Conservation (phyloP, 352 stramenopile genomes). For the Globisporangium cylindrosporum region DNA sequence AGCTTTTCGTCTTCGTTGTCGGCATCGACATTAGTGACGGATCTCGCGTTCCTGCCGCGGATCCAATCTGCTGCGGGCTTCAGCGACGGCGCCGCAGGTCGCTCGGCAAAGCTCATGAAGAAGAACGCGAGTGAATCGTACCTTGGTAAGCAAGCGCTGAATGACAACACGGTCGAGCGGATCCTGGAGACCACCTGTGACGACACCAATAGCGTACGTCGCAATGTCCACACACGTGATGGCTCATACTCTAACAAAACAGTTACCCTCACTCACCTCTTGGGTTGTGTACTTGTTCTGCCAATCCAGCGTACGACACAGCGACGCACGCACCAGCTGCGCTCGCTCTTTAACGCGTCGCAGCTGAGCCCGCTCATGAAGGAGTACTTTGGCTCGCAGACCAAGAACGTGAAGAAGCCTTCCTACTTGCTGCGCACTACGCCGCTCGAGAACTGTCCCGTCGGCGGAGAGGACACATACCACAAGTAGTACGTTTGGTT, state of each 20-base stretch:
- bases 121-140: conserved; percentile 56
- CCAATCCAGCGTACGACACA: conserved; percentile 10
- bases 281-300: not conserved
- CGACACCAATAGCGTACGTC: conserved; percentile 9
- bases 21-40: conserved; percentile 15
- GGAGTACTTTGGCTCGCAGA: conserved; percentile 61
- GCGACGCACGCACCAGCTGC: conserved; percentile 61
- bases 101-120: conserved; percentile 13
- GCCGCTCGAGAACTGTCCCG: conserved; percentile 58
- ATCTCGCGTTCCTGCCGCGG: conserved; percentile 24
- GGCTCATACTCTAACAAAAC: not conserved
- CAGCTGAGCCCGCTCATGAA: conserved; percentile 81
- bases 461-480: conserved; percentile 82
- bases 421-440: conserved; percentile 77
- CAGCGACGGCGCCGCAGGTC: not conserved
- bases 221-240: not conserved
- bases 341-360: conserved; percentile 72
- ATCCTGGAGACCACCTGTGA: conserved; percentile 33
- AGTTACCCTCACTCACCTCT: not conserved
- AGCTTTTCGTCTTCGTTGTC: conserved; percentile 2
- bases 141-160: conserved; percentile 40
- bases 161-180: conserved; percentile 59
- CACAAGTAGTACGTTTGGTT: conserved; percentile 52
- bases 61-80: conserved; percentile 22
- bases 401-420: conserved; percentile 58